These are phyloP conservation scores for Aspergillus costaricaensis DNA, from an alignment of 2,329 filamentous ascomycete genomes.

Conservation along the genomic window DNA sequence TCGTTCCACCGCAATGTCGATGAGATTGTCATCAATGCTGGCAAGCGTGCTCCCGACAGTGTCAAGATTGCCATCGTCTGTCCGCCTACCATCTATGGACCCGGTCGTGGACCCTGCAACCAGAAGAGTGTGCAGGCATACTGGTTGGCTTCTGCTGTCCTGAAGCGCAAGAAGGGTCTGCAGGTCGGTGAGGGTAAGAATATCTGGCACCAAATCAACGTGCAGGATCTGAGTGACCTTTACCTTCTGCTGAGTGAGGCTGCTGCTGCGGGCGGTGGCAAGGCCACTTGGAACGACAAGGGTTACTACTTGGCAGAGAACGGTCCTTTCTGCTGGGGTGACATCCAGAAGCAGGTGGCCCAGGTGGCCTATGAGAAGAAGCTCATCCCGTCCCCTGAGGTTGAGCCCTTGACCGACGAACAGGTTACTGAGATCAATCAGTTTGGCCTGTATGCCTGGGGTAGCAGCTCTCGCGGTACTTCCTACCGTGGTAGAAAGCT, in stretches of 20 bases:
- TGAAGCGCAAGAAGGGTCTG: slow-evolving; percentile 41
- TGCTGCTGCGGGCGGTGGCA: slow-evolving; percentile 41
- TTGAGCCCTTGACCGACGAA: slow-evolving; percentile 36
- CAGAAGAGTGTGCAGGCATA: slow-evolving; percentile 47
- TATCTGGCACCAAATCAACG: slow-evolving; percentile 44
- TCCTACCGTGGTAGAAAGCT: slow-evolving; percentile 41
- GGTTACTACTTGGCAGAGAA: slow-evolving; percentile 54
- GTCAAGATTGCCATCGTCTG: slow-evolving; percentile 44
- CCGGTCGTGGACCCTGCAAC: slow-evolving; percentile 39
- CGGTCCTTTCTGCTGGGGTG: slow-evolving; percentile 44
- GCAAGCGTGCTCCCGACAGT: slow-evolving; percentile 27
- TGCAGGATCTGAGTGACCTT: slow-evolving; percentile 44
- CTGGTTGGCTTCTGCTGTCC: slow-evolving; percentile 39
- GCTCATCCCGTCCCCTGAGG: slow-evolving; percentile 48
- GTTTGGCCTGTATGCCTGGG: slow-evolving; percentile 39
- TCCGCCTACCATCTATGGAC: slow-evolving; percentile 47
- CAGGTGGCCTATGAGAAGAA: slow-evolving; percentile 56
- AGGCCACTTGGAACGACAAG: slow-evolving; percentile 45
- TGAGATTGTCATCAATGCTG: slow-evolving; percentile 39
- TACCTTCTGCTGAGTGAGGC: slow-evolving; percentile 42
- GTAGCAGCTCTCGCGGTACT: slow-evolving; percentile 40
- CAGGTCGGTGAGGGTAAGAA: slow-evolving; percentile 44
- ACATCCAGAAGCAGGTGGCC: slow-evolving; percentile 40
- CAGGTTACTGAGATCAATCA: slow-evolving; percentile 47
- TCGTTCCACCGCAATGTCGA: slow-evolving; percentile 46